A percentile compares a stretch with the other conserved stretches of the same genome.
phyloP scores from a whole-genome alignment of 2,329 filamentous ascomycete species.

The Nigrospora osmanthi region DNA sequence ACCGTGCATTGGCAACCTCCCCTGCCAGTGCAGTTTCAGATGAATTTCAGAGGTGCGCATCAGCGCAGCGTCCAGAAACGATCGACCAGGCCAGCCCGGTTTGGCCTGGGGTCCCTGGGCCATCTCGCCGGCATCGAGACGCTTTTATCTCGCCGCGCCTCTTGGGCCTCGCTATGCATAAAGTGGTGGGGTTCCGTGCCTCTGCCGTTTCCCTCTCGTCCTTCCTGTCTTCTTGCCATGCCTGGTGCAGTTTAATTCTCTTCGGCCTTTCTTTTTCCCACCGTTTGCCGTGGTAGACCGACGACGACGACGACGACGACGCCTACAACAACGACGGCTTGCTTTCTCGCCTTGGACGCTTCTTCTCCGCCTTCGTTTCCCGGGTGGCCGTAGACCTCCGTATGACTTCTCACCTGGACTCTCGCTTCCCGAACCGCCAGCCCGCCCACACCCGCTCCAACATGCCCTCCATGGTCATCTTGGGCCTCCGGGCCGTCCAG shows the following conservation, averaged over 20 bases:
- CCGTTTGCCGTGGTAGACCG: no score
- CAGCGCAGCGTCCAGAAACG: conserved; percentile 10
- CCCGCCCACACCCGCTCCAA: conserved; percentile 13
- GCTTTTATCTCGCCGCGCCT: not conserved
- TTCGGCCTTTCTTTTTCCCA: not conserved
- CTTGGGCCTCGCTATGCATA: not conserved
- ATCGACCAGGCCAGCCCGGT: conserved; percentile 1
- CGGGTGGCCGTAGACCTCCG: conserved; percentile 3
- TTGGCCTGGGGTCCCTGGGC: conserved; percentile 2
- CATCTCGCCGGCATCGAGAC: not conserved
- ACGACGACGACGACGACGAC: no score
- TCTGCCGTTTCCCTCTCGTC: not conserved
- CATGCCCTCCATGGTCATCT: conserved; percentile 31
- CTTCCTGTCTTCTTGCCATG: conserved; percentile 1
- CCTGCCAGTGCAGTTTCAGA: conserved; percentile 25
- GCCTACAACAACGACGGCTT: no score
- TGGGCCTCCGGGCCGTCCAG: conserved; percentile 38
- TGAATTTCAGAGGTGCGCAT: conserved; percentile 22
- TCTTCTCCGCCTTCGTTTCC: conserved; percentile 6
- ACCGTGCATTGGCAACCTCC: conserved; percentile 13
- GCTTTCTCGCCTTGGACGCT: conserved; percentile 1
- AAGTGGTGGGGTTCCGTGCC: not conserved
- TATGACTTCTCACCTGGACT: conserved; percentile 18
- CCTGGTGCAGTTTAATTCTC: conserved; percentile 1
- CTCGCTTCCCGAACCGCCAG: conserved; percentile 18